These are phyloP conservation scores for Dioszegia aurantiaca DNA, from an alignment of 768 basidiomycete genomes.

Conservation along the genomic window DNA sequence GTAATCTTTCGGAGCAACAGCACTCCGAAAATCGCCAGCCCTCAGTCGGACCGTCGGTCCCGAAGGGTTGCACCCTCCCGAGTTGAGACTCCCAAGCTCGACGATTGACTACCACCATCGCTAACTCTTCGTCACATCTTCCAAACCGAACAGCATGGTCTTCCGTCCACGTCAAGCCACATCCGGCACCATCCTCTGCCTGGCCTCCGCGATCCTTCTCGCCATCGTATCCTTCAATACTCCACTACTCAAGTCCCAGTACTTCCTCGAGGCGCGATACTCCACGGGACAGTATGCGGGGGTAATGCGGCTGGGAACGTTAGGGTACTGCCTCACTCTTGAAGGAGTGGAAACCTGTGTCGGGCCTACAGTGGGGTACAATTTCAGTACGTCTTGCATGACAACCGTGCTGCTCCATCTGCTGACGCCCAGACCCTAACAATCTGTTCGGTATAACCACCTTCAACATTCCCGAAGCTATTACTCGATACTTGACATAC, in stretches of 20 bases:
- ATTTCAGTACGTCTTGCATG: constrained; percentile 66
- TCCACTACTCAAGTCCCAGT: constrained; percentile 82
- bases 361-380: constrained; percentile 76
- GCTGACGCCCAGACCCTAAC: constrained; percentile 66
- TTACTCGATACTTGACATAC: constrained; percentile 93
- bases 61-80: too few relatives aligned
- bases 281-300: constrained; percentile 42
- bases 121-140: background rate
- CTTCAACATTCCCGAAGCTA: constrained; percentile 71
- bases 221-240: constrained; percentile 86
- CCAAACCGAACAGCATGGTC: too few relatives aligned
- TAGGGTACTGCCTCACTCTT: constrained; percentile 72
- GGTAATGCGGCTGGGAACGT: constrained; percentile 73
- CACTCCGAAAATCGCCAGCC: too few relatives aligned
- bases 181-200: constrained; percentile 80
- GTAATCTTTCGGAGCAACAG: too few relatives aligned
- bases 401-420: background rate
- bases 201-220: constrained; percentile 73
- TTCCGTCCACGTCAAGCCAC: constrained; percentile 67
- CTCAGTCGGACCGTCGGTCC: too few relatives aligned
- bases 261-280: constrained; percentile 64
- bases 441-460: constrained; percentile 66
- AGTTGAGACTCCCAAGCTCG: too few relatives aligned
- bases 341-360: constrained; percentile 62
- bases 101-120: too few relatives aligned